Conservation (phyloP, 176 grass and related monocot genomes). For the Secale cereale region DNA sequence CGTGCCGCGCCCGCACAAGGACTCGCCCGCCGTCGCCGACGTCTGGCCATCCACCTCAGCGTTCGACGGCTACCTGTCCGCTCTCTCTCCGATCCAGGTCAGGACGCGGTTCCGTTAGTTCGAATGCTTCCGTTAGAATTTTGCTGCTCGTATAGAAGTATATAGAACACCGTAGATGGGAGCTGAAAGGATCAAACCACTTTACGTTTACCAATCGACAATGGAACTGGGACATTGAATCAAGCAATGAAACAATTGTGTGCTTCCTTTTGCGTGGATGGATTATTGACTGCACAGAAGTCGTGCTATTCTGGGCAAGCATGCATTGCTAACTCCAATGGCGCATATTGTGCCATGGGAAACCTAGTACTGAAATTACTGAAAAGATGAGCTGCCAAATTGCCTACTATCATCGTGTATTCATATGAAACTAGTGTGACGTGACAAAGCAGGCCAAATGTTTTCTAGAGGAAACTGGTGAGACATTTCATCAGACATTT, state of each 20-base stretch:
- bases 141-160: not conserved
- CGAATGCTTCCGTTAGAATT: not conserved
- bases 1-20: slow-evolving; percentile 84
- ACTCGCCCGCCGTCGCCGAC: slow-evolving; percentile 73
- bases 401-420: not conserved
- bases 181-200: not conserved
- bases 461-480: too few species aligned
- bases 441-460: not conserved
- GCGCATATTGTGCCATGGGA: not conserved
- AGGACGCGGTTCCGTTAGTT: slow-evolving; percentile 7
- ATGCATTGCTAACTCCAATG: not conserved
- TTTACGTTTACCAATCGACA: not conserved
- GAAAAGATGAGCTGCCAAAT: not conserved
- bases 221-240: not conserved
- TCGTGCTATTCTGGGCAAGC: not conserved
- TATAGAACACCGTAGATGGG: not conserved
- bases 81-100: slow-evolving; percentile 96
- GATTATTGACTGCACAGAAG: not conserved
- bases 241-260: not conserved
- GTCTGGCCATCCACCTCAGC: slow-evolving; percentile 96
- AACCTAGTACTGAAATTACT: slow-evolving; percentile 4
- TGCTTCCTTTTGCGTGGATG: not conserved
- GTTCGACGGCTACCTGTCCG: slow-evolving; percentile 89
- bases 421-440: not conserved
- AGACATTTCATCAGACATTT: not conserved